A percentile compares a stretch with the other conserved stretches of the same genome.
These are phyloP conservation scores for Wickerhamomyces subpelliculosus DNA, from an alignment of 805 yeast species.

Conservation along the genomic window DNA sequence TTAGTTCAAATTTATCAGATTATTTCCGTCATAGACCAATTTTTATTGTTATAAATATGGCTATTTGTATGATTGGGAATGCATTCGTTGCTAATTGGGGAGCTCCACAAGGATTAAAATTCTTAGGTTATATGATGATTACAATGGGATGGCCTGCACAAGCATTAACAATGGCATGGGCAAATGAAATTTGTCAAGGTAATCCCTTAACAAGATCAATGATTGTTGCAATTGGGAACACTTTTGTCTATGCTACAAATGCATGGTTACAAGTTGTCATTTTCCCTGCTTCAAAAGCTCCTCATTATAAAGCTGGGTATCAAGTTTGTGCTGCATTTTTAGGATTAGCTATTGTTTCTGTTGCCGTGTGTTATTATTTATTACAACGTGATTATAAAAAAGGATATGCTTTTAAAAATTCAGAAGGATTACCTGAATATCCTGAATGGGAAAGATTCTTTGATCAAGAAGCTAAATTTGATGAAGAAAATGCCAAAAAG, in stretches of 20 bases:
- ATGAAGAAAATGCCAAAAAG: not conserved
- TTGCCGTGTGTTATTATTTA: slow-evolving; percentile 16
- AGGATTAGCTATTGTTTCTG: slow-evolving; percentile 6
- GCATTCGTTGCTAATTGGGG: slow-evolving; percentile 21
- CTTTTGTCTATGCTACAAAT: slow-evolving; percentile 24
- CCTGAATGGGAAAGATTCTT: slow-evolving; percentile 10
- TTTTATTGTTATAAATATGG: slow-evolving; percentile 17
- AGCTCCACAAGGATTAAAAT: slow-evolving; percentile 10
- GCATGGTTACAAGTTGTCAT: slow-evolving; percentile 29
- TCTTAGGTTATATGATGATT: slow-evolving; percentile 12
- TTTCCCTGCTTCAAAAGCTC: slow-evolving; percentile 28
- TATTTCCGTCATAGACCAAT: slow-evolving; percentile 23
- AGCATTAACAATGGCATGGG: slow-evolving; percentile 21
- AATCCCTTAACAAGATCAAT: slow-evolving; percentile 21
- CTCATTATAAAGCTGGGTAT: slow-evolving; percentile 26
- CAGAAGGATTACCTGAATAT: slow-evolving; percentile 9
- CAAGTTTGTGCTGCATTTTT: slow-evolving; percentile 20
- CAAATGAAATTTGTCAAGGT: slow-evolving; percentile 22
- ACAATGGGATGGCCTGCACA: slow-evolving; percentile 21
- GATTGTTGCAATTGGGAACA: slow-evolving; percentile 26
- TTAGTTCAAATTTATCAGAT: slow-evolving; percentile 24
- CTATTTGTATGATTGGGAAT: slow-evolving; percentile 15
- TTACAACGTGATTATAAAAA: slow-evolving; percentile 33
- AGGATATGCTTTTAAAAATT: slow-evolving; percentile 9
- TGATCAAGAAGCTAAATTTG: slow-evolving; percentile 1